phyloP scores from a whole-genome alignment of 345 rosid species.

The Salix dunnii region DNA sequence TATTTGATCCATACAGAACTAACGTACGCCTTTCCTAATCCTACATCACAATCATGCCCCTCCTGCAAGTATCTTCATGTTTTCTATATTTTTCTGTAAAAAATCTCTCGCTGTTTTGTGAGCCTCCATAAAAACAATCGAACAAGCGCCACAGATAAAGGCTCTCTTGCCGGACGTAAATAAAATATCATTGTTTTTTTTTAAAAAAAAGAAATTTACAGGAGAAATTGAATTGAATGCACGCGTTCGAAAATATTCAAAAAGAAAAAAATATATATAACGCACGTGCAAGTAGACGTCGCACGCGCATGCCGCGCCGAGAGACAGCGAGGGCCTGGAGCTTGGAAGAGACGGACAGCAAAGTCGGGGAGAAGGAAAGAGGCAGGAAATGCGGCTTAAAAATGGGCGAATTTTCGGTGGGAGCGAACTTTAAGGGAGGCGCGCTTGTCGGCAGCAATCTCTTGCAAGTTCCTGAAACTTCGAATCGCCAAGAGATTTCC shows the following conservation, averaged over 20 bases:
- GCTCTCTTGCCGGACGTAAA: neutral
- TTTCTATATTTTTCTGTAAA: neutral
- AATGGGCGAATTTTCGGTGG: slow-evolving; percentile 70
- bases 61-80: no score
- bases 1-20: neutral
- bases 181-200: neutral
- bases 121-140: neutral
- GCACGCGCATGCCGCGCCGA: neutral
- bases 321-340: neutral
- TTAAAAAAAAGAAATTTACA: slow-evolving; percentile 13
- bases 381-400: slow-evolving; percentile 31
- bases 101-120: neutral
- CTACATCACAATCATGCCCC: neutral
- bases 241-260: slow-evolving; percentile 11
- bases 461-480: slow-evolving; percentile 68
- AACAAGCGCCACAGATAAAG: neutral
- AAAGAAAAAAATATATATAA: neutral
- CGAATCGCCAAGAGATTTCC: slow-evolving; percentile 53
- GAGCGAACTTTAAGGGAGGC: slow-evolving; percentile 32
- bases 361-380: neutral
- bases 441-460: slow-evolving; percentile 35
- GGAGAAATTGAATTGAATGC: slow-evolving; percentile 24
- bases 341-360: neutral
- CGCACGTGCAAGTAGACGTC: slow-evolving; percentile 8
- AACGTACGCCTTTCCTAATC: neutral